These are phyloP conservation scores for Neurospora pannonica DNA, from an alignment of 495 filamentous ascomycete genomes.

Conservation along the genomic window DNA sequence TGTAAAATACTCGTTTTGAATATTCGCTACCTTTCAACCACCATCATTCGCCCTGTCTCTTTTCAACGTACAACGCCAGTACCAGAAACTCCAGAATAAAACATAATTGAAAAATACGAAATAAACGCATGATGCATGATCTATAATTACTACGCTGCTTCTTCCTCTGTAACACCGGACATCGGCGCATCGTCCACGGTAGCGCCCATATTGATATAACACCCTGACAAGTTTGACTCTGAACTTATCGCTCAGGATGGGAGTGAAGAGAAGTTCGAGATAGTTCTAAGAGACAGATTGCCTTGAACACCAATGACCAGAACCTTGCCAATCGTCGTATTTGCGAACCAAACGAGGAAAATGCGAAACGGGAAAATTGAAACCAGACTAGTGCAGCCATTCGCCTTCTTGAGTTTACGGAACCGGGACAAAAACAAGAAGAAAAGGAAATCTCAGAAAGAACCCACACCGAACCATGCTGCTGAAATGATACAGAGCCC, in stretches of 20 bases:
- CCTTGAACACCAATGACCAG: not conserved
- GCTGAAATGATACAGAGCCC: not conserved
- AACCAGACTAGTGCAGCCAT: not conserved
- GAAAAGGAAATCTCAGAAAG: not conserved
- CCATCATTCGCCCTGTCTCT: not conserved
- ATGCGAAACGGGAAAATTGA: not conserved
- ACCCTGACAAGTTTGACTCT: not conserved
- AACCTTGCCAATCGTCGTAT: not conserved
- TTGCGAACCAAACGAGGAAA: not conserved
- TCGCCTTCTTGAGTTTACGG: not conserved
- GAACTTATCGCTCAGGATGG: not conserved
- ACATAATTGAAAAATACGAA: not conserved
- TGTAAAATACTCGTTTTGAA: not conserved
- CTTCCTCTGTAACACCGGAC: not conserved
- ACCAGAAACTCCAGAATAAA: not conserved
- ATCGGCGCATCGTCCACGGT: not conserved
- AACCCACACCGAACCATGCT: not conserved
- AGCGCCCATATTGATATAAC: not conserved
- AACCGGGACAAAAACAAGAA: not conserved
- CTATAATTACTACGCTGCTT: not conserved
- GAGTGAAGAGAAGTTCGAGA: not conserved
- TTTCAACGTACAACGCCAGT: not conserved
- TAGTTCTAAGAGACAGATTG: not conserved
- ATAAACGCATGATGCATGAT: not conserved
- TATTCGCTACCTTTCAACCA: not conserved